Base-by-base conservation (phyloP, 441 rosid species). In the Pelargonium fulgidum region DNA sequence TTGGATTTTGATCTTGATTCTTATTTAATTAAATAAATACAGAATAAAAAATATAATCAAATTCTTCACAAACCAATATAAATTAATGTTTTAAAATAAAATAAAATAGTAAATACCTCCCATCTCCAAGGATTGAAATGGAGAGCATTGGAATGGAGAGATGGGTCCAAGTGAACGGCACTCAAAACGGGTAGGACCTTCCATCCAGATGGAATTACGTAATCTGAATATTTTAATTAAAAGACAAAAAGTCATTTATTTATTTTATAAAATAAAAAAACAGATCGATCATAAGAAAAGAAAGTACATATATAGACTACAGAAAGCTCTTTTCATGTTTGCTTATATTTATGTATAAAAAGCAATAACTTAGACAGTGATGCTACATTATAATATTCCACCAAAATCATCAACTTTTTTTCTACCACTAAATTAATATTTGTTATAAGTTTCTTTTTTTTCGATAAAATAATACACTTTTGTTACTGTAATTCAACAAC, bases 121-220 rank as follows among this genome's bases (percentile, higher is more conserved):
- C 90, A 86, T 78, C 90, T 76, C 86, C 86, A 84, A n/a, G 90
- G 90, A 78, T 86, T 64, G 64, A 86, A 86, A 26, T 80, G 76
- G 13, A 66, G 76, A 54, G 90, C 78, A 76, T 58, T 72, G 68
- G 73, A 73, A 68, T 79, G 84, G 52, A 79, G 73, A 66, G 82
- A 72, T 29, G 84, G 70, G 70, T 86, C 86, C 52, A 86, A 73
- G 77, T 86, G 87, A 39, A 83, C 86, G 10, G 88, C 88, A 48
- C 85, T 74, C 14, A 86, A 83, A 58, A 83, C 85, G 22, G 90
- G 86, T 5, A 86, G 85, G 62, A 86, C 90, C 77, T 84, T 80
- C 90, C 90, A 86, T 0, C 90, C 90, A 13, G 78, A 78, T 24
- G 88, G 88, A 77, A 86, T 86, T 29, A 73, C 12, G 67, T 82